A percentile compares a stretch with the other conserved stretches of the same genome.
phyloP scores from a whole-genome alignment of 352 stramenopile species.

The Thalassiosira mediterranea region DNA sequence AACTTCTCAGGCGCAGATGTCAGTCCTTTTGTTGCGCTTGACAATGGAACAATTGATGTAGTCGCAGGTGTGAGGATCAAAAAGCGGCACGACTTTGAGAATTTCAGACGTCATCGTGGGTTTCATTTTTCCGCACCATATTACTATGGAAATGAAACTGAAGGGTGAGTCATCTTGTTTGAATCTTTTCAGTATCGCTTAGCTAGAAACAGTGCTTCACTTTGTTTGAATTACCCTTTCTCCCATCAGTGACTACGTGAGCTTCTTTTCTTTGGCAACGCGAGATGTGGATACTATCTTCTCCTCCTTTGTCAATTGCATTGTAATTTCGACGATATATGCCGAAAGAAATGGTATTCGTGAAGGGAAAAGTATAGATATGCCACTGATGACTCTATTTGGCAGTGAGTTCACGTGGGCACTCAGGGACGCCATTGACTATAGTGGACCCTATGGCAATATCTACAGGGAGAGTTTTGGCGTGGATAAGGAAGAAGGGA shows the following conservation, averaged over 20 bases:
- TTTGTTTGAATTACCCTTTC: too few relatives aligned
- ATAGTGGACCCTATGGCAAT: slow-evolving; percentile 30
- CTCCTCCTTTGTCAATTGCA: slow-evolving; percentile 40
- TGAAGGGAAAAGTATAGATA: slow-evolving; percentile 1
- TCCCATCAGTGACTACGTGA: slow-evolving; percentile 27
- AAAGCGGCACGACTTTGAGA: slow-evolving; percentile 16
- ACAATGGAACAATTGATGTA: slow-evolving; percentile 26
- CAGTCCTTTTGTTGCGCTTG: slow-evolving; percentile 9
- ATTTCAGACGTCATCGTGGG: slow-evolving; percentile 2
- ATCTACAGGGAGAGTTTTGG: slow-evolving; percentile 41
- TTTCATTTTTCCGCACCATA: slow-evolving; percentile 31
- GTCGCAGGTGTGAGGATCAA: slow-evolving; percentile 18
- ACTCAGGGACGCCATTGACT: slow-evolving; percentile 28
- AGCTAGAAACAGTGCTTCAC: too few relatives aligned
- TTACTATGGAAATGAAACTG: slow-evolving; percentile 20
- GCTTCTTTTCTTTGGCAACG: slow-evolving; percentile 36
- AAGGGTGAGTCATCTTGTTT: slow-evolving; percentile 8
- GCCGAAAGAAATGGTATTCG: slow-evolving; percentile 20
- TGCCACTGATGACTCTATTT: slow-evolving; percentile 21
- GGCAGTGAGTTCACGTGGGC: slow-evolving; percentile 32
- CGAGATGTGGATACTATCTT: slow-evolving; percentile 40
- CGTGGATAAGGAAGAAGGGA: neutral
- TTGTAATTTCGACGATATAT: slow-evolving; percentile 44
- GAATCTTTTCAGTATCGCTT: neutral
- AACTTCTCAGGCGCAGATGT: slow-evolving; percentile 10